These are phyloP conservation scores for Monotropa hypopitys DNA, from an alignment of 179 eudicot genomes.

Conservation along the genomic window DNA sequence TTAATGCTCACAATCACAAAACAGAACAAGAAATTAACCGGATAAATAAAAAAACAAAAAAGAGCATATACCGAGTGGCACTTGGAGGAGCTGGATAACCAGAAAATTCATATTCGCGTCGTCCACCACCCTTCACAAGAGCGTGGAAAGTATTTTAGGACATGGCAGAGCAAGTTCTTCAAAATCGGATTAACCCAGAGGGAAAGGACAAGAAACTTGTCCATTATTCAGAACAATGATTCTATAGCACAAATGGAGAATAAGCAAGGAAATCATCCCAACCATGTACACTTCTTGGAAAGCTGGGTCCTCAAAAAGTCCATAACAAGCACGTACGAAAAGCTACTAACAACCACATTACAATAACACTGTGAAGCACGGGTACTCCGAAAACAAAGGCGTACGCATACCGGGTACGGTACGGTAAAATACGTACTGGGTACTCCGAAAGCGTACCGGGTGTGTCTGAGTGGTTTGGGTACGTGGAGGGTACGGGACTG, in stretches of 20 bases:
- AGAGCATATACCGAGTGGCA: constrained; percentile 31
- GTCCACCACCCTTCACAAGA: constrained; percentile 35
- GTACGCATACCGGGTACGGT: no score
- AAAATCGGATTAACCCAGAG: neutral
- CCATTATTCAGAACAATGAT: neutral
- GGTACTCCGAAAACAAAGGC: no score
- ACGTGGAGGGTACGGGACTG: no score
- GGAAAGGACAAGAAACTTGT: neutral
- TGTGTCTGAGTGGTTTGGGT: no score
- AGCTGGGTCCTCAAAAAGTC: neutral
- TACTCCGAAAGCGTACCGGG: no score
- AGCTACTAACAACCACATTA: neutral
- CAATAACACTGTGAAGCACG: no score
- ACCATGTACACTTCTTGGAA: neutral
- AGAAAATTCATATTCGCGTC: constrained; percentile 34
- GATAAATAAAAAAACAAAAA: neutral
- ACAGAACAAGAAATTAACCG: neutral
- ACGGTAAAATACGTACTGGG: no score
- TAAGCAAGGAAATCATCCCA: neutral
- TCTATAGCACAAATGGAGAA: neutral
- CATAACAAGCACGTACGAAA: neutral
- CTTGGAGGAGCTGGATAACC: constrained; percentile 43
- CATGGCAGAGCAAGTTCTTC: neutral
- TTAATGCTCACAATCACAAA: neutral
- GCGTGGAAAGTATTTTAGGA: constrained; percentile 8